Percentiles rank a stretch among this genome's conserved stretches.
phyloP scores from a whole-genome alignment of 2,329 filamentous ascomycete species.

The Didymellaceae sp. region DNA sequence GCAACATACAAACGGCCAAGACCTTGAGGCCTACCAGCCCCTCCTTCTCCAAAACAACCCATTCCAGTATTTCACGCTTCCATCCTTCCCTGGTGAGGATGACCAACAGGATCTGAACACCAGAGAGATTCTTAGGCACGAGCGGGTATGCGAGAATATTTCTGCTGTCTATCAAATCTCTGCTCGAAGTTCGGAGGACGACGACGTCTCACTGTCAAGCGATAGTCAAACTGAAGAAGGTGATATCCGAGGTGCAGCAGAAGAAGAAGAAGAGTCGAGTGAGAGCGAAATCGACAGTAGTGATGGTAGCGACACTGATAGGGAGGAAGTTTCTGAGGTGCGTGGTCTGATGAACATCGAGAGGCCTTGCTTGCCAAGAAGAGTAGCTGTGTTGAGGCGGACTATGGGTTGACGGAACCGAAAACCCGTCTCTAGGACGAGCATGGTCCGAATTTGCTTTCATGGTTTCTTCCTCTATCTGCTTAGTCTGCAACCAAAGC shows the following conservation, averaged over 20 bases:
- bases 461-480: background rate
- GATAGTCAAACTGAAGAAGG: background rate
- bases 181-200: background rate
- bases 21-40: background rate
- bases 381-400: background rate
- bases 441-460: background rate
- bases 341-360: background rate
- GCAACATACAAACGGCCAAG: background rate
- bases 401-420: background rate
- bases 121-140: background rate
- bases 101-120: background rate
- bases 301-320: background rate
- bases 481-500: background rate
- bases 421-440: too few species aligned
- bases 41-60: background rate
- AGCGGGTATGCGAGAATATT: background rate
- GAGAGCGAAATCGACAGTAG: slow-evolving; percentile 4
- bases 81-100: background rate
- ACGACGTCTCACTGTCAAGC: background rate
- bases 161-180: slow-evolving; percentile 3
- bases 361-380: slow-evolving; percentile 1
- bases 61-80: background rate
- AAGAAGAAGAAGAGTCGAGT: background rate
- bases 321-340: background rate
- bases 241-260: background rate